phyloP scores from a whole-genome alignment of 2,329 filamentous ascomycete species.

The Penicillium occitanis region DNA sequence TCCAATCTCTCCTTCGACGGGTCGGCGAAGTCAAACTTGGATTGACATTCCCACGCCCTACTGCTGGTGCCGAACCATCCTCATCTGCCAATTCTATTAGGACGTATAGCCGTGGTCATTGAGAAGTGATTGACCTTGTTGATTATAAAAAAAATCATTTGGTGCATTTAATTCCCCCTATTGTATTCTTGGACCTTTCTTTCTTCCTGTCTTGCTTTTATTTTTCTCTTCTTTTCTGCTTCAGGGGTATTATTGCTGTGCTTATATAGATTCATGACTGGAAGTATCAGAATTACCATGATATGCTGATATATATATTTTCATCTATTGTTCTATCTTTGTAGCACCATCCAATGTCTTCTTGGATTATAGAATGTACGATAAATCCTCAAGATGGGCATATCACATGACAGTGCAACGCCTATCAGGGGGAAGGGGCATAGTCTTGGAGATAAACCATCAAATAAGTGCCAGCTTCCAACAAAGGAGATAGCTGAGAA shows the following conservation, averaged over 20 bases:
- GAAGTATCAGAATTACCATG: not conserved
- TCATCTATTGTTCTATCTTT: not conserved
- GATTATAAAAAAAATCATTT: slow-evolving; percentile 16
- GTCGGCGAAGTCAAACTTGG: slow-evolving; percentile 73
- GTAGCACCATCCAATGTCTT: not conserved
- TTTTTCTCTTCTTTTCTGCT: slow-evolving; percentile 4
- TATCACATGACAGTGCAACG: too few relatives aligned
- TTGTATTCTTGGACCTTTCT: slow-evolving; percentile 20
- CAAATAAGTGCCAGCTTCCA: not conserved
- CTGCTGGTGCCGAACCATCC: slow-evolving; percentile 11
- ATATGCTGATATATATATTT: not conserved
- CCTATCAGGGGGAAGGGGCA: not conserved
- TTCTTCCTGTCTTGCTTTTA: slow-evolving; percentile 19
- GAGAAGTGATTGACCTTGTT: slow-evolving; percentile 13
- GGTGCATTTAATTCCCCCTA: slow-evolving; percentile 22
- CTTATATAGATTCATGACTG: slow-evolving; percentile 15
- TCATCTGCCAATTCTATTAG: slow-evolving; percentile 26
- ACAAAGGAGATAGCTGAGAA: not conserved
- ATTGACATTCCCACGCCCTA: slow-evolving; percentile 36
- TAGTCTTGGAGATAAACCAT: not conserved
- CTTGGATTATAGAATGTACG: not conserved
- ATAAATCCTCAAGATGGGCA: too few relatives aligned
- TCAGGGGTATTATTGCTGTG: slow-evolving; percentile 12
- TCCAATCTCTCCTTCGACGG: slow-evolving; percentile 74
- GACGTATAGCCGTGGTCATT: slow-evolving; percentile 32